Base-by-base conservation (phyloP, 2,329 filamentous ascomycete species). In the Fusarium robinianum region DNA sequence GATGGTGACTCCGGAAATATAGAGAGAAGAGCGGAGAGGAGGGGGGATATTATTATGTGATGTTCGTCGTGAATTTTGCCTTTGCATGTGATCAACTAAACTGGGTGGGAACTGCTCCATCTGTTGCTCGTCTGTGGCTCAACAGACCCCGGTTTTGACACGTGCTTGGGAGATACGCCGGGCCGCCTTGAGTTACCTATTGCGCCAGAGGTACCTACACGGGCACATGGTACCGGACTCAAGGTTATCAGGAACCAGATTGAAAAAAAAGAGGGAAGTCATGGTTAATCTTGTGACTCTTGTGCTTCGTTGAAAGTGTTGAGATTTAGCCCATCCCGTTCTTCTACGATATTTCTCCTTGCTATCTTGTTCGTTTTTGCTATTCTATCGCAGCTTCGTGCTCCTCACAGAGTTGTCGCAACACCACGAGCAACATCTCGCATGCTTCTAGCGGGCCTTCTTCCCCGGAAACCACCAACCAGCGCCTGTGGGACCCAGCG, bases 61-160 rank as follows among this genome's bases (percentile, higher is more conserved):
- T 19, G 31, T 29, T 33, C 37, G 36, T 32, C 15, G 38, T 38
- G 10, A 15, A 15, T 31, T 46, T 40, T 42, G 19, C 35, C 40
- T 55, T 61, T 48, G 53, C 58, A 60, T 60, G 58, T 60, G 58
- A 60, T 48, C 41, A 41, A 46, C 32, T 25, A n/a, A n/a, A n/a
- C n/a, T n/a, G n/a, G n/a, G n/a, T n/a, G 39, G 41, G 40, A 41
- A 41, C 41, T 30, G 34, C 37, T 46, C 39, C 39, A 37, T 34
- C 25, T 41, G 36, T 24, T 17, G n/a, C 21, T 15, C 22, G 22
- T 24, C 34, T 39, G 17, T 18, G 31, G 39, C 43, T 41, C 40
- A 43, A 44, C 55, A 48, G 56, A 49, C 45, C 41, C 55, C 52
- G 43, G 53, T 39, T 60, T 46, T 61, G 58, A 61, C 58, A 61